Percentiles rank a stretch among this genome's conserved stretches.
These are phyloP conservation scores for Dactylis glomerata DNA, from an alignment of 176 grass and related monocot genomes.

Conservation along the genomic window DNA sequence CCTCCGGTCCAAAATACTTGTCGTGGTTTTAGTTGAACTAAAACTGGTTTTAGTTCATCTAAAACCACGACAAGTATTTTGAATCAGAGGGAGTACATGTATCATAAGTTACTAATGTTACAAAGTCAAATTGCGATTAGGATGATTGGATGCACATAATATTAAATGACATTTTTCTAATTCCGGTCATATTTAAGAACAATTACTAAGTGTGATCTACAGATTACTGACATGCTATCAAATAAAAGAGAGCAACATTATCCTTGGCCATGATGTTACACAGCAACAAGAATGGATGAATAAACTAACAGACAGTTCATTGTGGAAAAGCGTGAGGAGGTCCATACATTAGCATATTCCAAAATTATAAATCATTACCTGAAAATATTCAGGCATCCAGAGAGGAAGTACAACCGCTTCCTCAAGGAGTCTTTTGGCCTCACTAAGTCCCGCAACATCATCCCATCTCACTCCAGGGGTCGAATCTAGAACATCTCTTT, in stretches of 20 bases:
- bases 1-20: too few relatives aligned
- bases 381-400: constrained; percentile 97
- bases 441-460: constrained; percentile 89
- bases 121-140: neutral
- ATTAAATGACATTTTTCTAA: neutral
- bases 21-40: too few relatives aligned
- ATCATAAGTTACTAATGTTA: constrained; percentile 10
- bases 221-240: constrained; percentile 10
- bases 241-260: constrained; percentile 24
- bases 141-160: neutral
- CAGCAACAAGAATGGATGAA: constrained; percentile 13
- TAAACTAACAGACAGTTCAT: neutral
- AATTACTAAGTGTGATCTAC: neutral
- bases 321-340: neutral
- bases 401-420: constrained; percentile 94
- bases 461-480: constrained; percentile 96
- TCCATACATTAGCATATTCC: neutral
- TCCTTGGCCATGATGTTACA: neutral
- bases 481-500: constrained; percentile 96
- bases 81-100: too few relatives aligned
- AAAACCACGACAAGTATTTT: too few relatives aligned
- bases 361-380: constrained; percentile 50
- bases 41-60: too few relatives aligned
- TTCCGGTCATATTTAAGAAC: neutral
- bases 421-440: constrained; percentile 93